A percentile compares a stretch with the other conserved stretches of the same genome.
These are phyloP conservation scores for Agrocybe praecox DNA, from an alignment of 768 basidiomycete species.

Conservation along the genomic window DNA sequence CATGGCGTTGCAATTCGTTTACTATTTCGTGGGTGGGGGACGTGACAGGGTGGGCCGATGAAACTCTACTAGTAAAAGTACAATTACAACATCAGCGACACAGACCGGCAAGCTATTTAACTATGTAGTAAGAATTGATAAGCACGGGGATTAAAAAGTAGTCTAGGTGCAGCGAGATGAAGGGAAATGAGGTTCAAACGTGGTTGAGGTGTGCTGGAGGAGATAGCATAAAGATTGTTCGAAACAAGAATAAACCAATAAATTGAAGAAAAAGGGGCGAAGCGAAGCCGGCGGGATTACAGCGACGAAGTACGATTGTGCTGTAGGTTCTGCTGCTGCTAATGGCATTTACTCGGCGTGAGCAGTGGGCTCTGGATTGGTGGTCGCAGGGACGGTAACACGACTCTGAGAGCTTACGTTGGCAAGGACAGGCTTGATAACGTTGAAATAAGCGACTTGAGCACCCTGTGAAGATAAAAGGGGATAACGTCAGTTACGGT, in stretches of 20 bases:
- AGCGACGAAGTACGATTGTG: conserved; percentile 5
- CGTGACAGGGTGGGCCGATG: conserved; percentile 6
- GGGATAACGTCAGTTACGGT: conserved; percentile 17
- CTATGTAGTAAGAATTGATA: conserved; percentile 4
- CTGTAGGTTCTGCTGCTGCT: conserved; percentile 15
- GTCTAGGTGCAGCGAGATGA: conserved; percentile 1
- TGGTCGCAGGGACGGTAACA: conserved; percentile 49
- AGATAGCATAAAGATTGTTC: conserved; percentile 8
- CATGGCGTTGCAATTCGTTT: conserved; percentile 7
- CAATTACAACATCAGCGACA: conserved; percentile 13
- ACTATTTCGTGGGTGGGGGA: conserved; percentile 7
- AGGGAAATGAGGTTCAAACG: conserved; percentile 2
- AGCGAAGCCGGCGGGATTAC: background rate
- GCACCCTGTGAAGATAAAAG: conserved; percentile 65
- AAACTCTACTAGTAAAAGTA: conserved; percentile 7
- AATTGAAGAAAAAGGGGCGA: background rate
- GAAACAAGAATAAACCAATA: background rate
- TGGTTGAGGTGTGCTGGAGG: background rate
- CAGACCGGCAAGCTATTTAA: conserved; percentile 7
- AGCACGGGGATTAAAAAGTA: conserved; percentile 2
- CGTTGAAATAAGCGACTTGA: conserved; percentile 72
- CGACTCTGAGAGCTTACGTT: conserved; percentile 54
- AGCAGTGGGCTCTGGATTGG: conserved; percentile 44
- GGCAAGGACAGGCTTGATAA: conserved; percentile 80
- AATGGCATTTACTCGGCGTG: conserved; percentile 30